phyloP scores from a whole-genome alignment of 2,329 filamentous ascomycete genomes.

The Venturia carpophila region DNA sequence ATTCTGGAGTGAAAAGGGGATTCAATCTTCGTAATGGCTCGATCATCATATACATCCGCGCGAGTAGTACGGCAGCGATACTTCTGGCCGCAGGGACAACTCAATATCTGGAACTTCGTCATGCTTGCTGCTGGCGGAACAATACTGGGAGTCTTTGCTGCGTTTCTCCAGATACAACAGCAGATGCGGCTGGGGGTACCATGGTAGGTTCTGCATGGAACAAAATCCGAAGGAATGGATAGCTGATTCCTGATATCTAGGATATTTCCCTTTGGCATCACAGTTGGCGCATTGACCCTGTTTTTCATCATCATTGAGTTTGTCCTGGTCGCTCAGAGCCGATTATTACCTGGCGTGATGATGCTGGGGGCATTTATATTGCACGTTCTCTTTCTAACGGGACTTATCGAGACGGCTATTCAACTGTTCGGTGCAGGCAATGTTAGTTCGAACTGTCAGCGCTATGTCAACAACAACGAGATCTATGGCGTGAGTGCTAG shows the following conservation, averaged over 20 bases:
- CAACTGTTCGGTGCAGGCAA: constrained; percentile 53
- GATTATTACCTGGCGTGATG: constrained; percentile 51
- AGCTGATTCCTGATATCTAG: constrained; percentile 31
- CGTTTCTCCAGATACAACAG: constrained; percentile 52
- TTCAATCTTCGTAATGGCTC: background rate
- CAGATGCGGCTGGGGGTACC: constrained; percentile 49
- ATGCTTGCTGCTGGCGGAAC: constrained; percentile 51
- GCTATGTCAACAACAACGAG: constrained; percentile 44
- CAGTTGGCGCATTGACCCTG: constrained; percentile 48
- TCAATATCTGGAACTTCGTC: constrained; percentile 58
- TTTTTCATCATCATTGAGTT: constrained; percentile 53
- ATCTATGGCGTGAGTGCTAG: constrained; percentile 43
- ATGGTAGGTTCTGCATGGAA: constrained; percentile 40
- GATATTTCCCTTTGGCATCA: constrained; percentile 58
- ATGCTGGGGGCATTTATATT: constrained; percentile 54
- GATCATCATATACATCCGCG: constrained; percentile 8
- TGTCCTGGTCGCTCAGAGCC: constrained; percentile 47
- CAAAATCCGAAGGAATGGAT: background rate
- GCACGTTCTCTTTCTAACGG: constrained; percentile 53
- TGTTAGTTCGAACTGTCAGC: constrained; percentile 52
- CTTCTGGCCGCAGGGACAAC: constrained; percentile 57
- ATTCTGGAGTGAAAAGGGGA: background rate
- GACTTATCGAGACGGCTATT: constrained; percentile 54
- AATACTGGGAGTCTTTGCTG: constrained; percentile 52
- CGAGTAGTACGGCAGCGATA: constrained; percentile 31